phyloP scores from a whole-genome alignment of 305 asterid genomes.

The Rubia tinctorum region DNA sequence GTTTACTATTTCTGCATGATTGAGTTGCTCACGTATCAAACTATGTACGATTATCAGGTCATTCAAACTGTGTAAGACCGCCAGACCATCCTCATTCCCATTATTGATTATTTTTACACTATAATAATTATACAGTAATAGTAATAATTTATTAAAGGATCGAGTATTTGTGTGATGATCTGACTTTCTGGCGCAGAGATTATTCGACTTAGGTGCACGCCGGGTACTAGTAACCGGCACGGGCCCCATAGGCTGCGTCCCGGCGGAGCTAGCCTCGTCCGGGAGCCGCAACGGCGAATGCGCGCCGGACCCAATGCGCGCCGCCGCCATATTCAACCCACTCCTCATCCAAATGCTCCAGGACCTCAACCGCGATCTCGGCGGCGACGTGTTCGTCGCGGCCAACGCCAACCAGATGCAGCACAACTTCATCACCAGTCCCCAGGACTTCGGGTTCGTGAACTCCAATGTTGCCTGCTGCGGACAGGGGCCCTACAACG shows the following conservation, averaged over 20 bases:
- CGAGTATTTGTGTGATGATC: no score
- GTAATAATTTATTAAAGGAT: no score
- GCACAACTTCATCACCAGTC: constrained; percentile 43
- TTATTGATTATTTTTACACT: no score
- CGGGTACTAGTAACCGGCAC: constrained; percentile 62
- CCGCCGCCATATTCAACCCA: constrained; percentile 42
- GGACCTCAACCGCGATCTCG: constrained; percentile 41
- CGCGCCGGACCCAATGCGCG: constrained; percentile 45
- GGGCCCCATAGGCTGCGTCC: constrained; percentile 69
- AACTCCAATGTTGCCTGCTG: constrained; percentile 79
- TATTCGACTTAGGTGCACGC: constrained; percentile 46
- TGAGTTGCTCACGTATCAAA: no score
- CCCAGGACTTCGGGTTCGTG: constrained; percentile 49
- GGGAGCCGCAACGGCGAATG: constrained; percentile 54
- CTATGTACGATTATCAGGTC: no score
- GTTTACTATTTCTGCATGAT: no score
- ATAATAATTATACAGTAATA: no score
- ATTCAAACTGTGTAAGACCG: no score
- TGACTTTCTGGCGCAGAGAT: constrained; percentile 26
- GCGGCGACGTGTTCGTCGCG: constrained; percentile 44
- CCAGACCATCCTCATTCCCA: no score
- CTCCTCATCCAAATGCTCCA: constrained; percentile 41
- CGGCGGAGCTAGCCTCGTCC: constrained; percentile 36
- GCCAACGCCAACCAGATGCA: constrained; percentile 51
- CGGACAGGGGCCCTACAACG: constrained; percentile 81